Conservation (phyloP, 768 basidiomycete species). For the Holtermanniella nyarrowii region DNA sequence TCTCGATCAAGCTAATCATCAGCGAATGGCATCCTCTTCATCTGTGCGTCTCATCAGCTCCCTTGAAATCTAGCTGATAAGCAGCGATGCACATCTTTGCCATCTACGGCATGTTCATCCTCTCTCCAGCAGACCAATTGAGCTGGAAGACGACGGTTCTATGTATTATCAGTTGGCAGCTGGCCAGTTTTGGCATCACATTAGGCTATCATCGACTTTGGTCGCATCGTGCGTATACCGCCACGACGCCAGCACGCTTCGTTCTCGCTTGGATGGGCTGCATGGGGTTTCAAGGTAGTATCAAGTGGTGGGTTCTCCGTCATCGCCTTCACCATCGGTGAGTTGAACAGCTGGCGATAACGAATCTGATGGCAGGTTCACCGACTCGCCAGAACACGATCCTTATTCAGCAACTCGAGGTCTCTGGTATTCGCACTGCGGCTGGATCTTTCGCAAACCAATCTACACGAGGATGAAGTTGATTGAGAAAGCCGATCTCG, state of each 20-base stretch:
- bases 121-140: constrained; percentile 46
- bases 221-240: constrained; percentile 62
- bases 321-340: constrained; percentile 62
- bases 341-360: constrained; percentile 6
- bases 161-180: constrained; percentile 56
- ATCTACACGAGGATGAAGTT: constrained; percentile 53
- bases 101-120: constrained; percentile 47
- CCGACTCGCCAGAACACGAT: constrained; percentile 57
- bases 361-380: constrained; percentile 18
- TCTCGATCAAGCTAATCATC: neutral
- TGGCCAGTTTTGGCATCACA: constrained; percentile 64
- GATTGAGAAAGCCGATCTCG: constrained; percentile 60
- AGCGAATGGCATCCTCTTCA: constrained; percentile 28
- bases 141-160: constrained; percentile 48
- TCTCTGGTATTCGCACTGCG: constrained; percentile 66
- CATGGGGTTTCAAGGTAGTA: constrained; percentile 67
- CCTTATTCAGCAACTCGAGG: constrained; percentile 64
- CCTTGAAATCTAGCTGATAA: neutral
- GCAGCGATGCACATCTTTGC: constrained; percentile 52
- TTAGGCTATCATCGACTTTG: constrained; percentile 72
- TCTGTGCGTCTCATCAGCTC: constrained; percentile 7
- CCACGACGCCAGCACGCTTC: constrained; percentile 50
- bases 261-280: constrained; percentile 58
- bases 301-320: constrained; percentile 59
- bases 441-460: constrained; percentile 76